Evolutionary conservation across 2,329 filamentous ascomycete genomes (phyloP), one percentile per base, ranked within the genome.

Genomic region (Sphaerulina populicola): DNA sequence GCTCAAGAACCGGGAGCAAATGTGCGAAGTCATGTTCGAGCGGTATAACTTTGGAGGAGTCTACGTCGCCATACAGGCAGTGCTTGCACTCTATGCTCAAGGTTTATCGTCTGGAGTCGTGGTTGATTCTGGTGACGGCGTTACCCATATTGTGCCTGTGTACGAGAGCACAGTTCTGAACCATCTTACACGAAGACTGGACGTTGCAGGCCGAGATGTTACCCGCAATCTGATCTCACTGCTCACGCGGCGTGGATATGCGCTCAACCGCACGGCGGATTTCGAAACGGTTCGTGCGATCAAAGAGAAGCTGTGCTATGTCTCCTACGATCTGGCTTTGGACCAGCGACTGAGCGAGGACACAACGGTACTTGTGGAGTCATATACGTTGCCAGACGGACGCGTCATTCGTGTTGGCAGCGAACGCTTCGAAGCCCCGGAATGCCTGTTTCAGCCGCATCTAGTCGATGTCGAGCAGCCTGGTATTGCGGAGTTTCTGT

Each of bases 11-110:
- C 82, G 93, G 57, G 90, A 97, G 73, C 85, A 94, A 72, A 98
- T 98, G 93, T 88, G 84, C 69, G 88, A 98, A 74, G 89, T 97
- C 72, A 98, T 98, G 93, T 94, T 98, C 71, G 93, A 98, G 70
- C 82, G 88, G 56, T 98, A 97, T 73, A 83, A 82, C 60, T 98
- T 98, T 67, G 91, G 90, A 43, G 93, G 93, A 51, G 91, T 98
- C 53, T 97, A 97, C 67, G 93, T 98, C 55, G 93, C 93, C 54
- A 97, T 97, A 61, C 93, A 98, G 72, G 93, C 93, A 49, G 93
- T 98, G 58, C 74, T 98, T 63, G 93, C 93, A 29, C 77, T 98
- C 36, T 98, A 98, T 68, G 93, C 93, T 15, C 93, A 98, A 77
- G 93, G 90, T 85, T 76, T 71, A 71, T 73, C 71, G 2, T 75